phyloP scores from a whole-genome alignment of 139 green algal species.

The Chlamydomonas incerta region DNA sequence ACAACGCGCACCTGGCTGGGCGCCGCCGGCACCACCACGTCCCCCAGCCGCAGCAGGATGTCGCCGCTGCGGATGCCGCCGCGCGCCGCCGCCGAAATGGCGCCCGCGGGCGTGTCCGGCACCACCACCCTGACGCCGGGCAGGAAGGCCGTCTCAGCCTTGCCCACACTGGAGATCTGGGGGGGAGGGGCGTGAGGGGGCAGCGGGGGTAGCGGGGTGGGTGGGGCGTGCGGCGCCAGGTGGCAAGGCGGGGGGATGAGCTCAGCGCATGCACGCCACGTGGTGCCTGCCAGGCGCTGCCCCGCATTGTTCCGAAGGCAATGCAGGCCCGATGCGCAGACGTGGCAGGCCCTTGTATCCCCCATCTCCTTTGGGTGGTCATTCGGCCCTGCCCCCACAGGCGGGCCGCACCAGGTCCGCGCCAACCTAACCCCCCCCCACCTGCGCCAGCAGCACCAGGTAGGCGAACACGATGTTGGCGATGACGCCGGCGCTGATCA shows the following conservation, averaged over 20 bases:
- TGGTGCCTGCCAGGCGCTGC: no score
- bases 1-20: slow-evolving; percentile 43
- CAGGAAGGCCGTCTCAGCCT: slow-evolving; percentile 72
- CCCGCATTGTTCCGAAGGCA: no score
- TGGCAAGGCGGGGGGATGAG: no score
- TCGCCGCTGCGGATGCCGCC: slow-evolving; percentile 82
- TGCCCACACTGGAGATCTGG: slow-evolving; percentile 82
- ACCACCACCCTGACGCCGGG: slow-evolving; percentile 79
- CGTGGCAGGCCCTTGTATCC: no score
- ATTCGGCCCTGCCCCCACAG: background rate
- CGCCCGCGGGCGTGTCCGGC: slow-evolving; percentile 60
- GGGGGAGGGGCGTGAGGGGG: background rate
- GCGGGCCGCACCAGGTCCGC: no score
- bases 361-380: no score
- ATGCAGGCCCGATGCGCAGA: no score
- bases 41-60: slow-evolving; percentile 78
- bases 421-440: slow-evolving; percentile 49
- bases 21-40: slow-evolving; percentile 54
- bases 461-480: slow-evolving; percentile 95
- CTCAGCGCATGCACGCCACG: no score
- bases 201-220: background rate
- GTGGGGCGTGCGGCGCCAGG: no score
- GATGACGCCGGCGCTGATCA: slow-evolving; percentile 94
- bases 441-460: slow-evolving; percentile 87
- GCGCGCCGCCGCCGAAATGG: slow-evolving; percentile 63